Evolutionary conservation across 163 green algal genomes (phyloP), one percentile per base, ranked within the genome.

Genomic region (Chlorella variabilis): DNA sequence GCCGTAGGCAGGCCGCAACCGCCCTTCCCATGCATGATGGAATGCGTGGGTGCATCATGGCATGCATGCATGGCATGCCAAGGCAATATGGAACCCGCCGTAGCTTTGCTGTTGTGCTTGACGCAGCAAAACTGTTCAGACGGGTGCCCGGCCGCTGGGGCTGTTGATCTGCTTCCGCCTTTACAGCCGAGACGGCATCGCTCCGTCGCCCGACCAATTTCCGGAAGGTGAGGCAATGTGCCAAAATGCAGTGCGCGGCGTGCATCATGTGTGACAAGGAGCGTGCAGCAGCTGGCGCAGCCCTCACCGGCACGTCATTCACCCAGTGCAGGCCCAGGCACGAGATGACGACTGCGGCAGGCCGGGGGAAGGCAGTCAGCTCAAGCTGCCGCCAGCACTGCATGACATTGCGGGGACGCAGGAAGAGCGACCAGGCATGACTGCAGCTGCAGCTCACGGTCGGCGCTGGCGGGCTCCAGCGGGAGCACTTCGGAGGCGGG

Each of bases 271-370:
- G 45, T 11, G 15, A 54, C 45, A 31, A 67, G n/a, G n/a, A n/a
- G n/a, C n/a, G n/a, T n/a, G n/a, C n/a, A n/a, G n/a, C n/a, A n/a
- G n/a, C n/a, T n/a, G n/a, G n/a, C 17, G 45, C 13, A 41, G n/a
- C 23, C 77, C 90, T 86, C 79, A 97, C 94, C 86, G 93, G 92
- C 51, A 97, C 75, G 45, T 98, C 91, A 84, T 98, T 98, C 51
- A 92, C 89, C 94, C 94, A 98, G 80, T 98, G 94, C 8, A 97
- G 87, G 0, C 93, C 90, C 45, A 98, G 77, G 78, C 91, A 95
- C 86, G 89, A 94, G 70, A 98, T 85, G 38, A 97, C 88, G 45
- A 96, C 94, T 95, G 90, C 65, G n/a, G 29, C 54, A 58, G n/a
- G 13, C 2, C 29, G 2, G 2, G 45, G 45, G 4, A 6, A 66